Evolutionary conservation across 768 basidiomycete species (phyloP), one percentile per base, ranked within the genome.

Genomic region (Boletus rubroflammeus): DNA sequence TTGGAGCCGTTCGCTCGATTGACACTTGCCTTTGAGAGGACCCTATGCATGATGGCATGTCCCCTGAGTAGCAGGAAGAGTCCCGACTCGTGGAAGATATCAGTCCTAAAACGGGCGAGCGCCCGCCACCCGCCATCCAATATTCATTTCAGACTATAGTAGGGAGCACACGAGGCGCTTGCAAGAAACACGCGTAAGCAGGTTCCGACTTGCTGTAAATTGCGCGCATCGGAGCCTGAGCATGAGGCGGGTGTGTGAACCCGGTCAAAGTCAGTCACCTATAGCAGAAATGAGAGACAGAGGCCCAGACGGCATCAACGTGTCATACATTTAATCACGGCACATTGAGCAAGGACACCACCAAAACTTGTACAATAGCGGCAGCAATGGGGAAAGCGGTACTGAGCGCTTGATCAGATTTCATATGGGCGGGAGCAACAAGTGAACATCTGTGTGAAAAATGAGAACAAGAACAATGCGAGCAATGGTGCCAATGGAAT

Each of bases 131-230:
- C 51, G 53, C 62, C 62, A 51, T 29, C 42, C 19, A 47, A 48
- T 1, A n/a, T 15, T 56, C 14, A 10, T 43, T 44, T 21, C 9
- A 19, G 25, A 6, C 3, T 17, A 29, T n/a, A 15, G 35, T 9
- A 6, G 25, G 29, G 35, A 23, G 8, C 10, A 39, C 56, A 57
- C 36, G 54, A 50, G 51, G 52, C 46, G 36, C 1, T 10, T 9
- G 35, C 46, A 34, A 54, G 25, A 48, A 32, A 21, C 1, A 13
- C 29, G 19, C 43, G 51, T 56, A 47, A 53, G 47, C 36, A 40
- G 23, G 19, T 3, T 15, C 35, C 11, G 15, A 43, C 44, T 61
- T 68, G 68, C 66, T 70, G 67, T 70, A 59, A 9, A 32, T 2
- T 6, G 7, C 47, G 23, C 49, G 19, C 31, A 34, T 19, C 38